Evolutionary conservation across 106 monocot genomes (phyloP), one percentile per base, ranked within the genome.

Genomic region (Vanilla planifolia): DNA sequence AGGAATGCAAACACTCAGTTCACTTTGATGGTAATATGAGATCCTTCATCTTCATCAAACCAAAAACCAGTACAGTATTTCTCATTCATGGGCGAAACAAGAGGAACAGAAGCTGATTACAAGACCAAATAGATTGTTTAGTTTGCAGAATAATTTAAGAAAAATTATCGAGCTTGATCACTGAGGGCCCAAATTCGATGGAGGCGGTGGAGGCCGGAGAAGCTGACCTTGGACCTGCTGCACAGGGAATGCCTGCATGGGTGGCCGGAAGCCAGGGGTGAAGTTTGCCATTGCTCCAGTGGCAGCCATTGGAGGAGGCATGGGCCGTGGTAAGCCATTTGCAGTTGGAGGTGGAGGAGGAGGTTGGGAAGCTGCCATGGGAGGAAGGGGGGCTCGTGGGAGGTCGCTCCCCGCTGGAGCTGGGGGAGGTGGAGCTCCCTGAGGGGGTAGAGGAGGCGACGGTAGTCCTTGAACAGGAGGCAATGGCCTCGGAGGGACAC

Each of bases 231-330:
- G 77, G 35, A 65, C 22, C 2, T 71, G 82, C 4, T 72, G 81
- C 11, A 74, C 53, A 16, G 48, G 65, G 22, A 75, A 43, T 25
- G 42, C 8, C 20, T n/a, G 57, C 57, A 57, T 57, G 0, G 57
- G 35, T 3, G 57, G 57, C 48, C 64, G 71, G 35, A 55, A 14
- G 0, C 76, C 77, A 2, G 75, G 71, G 32, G 83, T 80, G 64
- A 85, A 86, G 61, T 76, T 86, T 5, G 83, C 66, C 82, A 88
- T 93, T 23, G 61, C 61, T 5, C 83, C 45, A 22, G 69, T 55
- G 9, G 64, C 73, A 15, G 71, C 21, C 5, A 79, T 70, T 30
- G 89, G 89, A 0, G 89, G 85, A 19, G 82, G 76, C 21, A 82
- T 77, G 11, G 79, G 79, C 3, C 89, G 58, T 0, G 80, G 71